Base-by-base conservation (phyloP, 2,329 filamentous ascomycete species). In the Colletotrichum sp. region DNA sequence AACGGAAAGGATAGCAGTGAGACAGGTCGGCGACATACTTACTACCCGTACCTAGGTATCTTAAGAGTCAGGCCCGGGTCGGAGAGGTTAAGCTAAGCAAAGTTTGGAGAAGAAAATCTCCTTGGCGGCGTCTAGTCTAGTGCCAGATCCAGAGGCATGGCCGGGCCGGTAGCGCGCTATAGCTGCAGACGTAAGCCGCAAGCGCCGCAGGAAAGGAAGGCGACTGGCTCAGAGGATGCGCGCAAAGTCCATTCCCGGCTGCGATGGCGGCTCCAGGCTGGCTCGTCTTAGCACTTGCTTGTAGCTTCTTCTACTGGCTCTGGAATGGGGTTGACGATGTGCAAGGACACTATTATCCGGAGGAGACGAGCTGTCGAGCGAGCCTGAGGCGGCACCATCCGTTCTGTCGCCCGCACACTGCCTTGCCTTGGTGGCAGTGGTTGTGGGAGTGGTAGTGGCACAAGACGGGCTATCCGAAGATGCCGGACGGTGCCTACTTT, bases 171-270 rank as follows among this genome's bases (percentile, higher is more conserved):
- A 69, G 72, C 67, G 72, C 69, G 30, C n/a, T 24, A 16, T 38
- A 43, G 70, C 62, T 66, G 56, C 55, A 58, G 55, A 26, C 32
- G 56, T 62, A 72, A 64, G 69, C 73, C 62, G 69, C 73, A 75
- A 75, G 69, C 73, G 69, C 73, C 24, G n/a, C 21, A 43, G 30
- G 32, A n/a, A 13, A 38, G 32, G 32, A 32, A 61, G n/a, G 16
- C 12, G 32, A 64, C 28, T 38, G 48, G 43, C 58, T 55, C 32
- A 34, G 71, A 62, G 30, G 21, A 28, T 69, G 61, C 24, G 36
- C 28, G 21, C 24, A 26, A 30, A 38, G 55, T 58, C 55, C 55
- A 60, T n/a, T 66, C 24, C 21, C 13, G 56, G 16, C 30, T 56
- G 18, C 28, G 60, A 38, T 70, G 36, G 56, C 71, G 66, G 36